Evolutionary conservation across 495 filamentous ascomycete genomes (phyloP).

Genomic region (Aspergillus leporis): DNA sequence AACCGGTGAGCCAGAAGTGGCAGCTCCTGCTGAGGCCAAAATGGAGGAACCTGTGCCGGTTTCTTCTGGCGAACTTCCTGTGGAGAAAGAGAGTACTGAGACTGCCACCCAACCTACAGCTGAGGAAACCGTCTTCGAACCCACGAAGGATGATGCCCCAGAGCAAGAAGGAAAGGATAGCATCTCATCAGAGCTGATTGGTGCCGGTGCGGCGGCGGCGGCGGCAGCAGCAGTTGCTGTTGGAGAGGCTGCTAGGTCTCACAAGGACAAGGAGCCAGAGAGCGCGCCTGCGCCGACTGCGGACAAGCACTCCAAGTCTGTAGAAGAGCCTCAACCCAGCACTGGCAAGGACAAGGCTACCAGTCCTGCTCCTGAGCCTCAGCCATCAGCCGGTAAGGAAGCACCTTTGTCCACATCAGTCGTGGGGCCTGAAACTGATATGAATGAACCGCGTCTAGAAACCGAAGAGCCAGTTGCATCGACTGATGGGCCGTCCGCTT

Average conservation of each 20-base stretch:
- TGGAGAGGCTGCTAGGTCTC: neutral
- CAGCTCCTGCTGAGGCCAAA: constrained; percentile 7
- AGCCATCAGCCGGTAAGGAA: neutral
- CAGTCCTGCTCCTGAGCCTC: neutral
- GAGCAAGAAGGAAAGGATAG: constrained; percentile 10
- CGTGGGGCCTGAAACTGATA: constrained; percentile 7
- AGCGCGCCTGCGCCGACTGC: neutral
- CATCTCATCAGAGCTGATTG: constrained; percentile 2
- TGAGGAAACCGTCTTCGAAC: neutral
- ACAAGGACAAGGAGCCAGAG: neutral
- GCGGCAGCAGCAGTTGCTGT: neutral
- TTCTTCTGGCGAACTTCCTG: constrained; percentile 8
- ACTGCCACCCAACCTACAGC: neutral
- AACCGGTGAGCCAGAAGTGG: constrained; percentile 10
- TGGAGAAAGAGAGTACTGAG: constrained; percentile 10
- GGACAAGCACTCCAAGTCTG: neutral
- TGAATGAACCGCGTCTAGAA: neutral
- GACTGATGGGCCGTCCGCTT: neutral
- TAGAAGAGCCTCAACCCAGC: constrained; percentile 1
- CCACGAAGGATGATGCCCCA: neutral
- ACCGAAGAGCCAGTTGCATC: neutral
- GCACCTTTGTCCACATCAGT: neutral
- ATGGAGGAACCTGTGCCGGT: neutral
- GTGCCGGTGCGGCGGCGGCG: neutral
- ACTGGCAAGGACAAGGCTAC: neutral